These are phyloP conservation scores for Candida stauntonica DNA, from an alignment of 805 yeast species.

Conservation along the genomic window DNA sequence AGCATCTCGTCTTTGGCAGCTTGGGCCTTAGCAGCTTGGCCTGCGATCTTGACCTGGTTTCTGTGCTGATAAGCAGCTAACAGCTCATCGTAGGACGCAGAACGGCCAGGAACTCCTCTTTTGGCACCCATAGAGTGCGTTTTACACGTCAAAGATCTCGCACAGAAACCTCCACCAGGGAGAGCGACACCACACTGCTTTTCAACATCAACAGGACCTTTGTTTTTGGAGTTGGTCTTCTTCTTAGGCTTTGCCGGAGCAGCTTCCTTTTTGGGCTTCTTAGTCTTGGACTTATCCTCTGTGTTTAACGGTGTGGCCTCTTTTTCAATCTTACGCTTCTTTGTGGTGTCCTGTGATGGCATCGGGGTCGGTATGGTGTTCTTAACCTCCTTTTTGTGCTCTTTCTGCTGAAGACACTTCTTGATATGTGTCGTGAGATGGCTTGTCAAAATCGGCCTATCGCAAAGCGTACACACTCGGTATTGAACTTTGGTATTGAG, in stretches of 20 bases:
- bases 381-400: constrained; percentile 19
- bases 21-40: constrained; percentile 74
- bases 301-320: constrained; percentile 17
- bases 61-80: constrained; percentile 87
- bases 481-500: constrained; percentile 37
- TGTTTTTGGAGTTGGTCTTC: constrained; percentile 50
- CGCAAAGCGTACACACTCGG: constrained; percentile 44
- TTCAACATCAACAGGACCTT: constrained; percentile 87
- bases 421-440: constrained; percentile 37
- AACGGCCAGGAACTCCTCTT: constrained; percentile 89
- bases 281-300: constrained; percentile 12
- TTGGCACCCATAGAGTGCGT: constrained; percentile 99
- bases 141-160: constrained; percentile 92
- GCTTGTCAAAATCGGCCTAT: constrained; percentile 38
- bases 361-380: background rate
- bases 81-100: constrained; percentile 86
- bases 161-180: constrained; percentile 94
- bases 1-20: constrained; percentile 66
- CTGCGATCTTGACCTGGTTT: constrained; percentile 87
- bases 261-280: constrained; percentile 20
- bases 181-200: constrained; percentile 94
- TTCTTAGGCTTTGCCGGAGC: constrained; percentile 30
- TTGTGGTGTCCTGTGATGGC: constrained; percentile 2
- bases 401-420: constrained; percentile 33
- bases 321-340: constrained; percentile 20